Conservation (phyloP, 441 rosid species). For the Macaranga tanarius region DNA sequence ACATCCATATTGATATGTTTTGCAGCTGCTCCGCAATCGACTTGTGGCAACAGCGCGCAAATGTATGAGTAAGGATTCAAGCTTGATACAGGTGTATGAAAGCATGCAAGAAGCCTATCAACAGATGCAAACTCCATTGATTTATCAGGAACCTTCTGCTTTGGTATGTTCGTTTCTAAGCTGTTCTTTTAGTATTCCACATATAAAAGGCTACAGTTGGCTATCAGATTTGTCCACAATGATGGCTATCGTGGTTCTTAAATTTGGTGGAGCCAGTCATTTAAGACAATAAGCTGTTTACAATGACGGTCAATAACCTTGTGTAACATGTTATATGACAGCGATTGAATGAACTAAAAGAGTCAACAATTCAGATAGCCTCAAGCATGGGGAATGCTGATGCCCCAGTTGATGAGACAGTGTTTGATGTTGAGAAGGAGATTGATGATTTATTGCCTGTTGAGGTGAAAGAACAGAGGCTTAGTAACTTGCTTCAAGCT, state of each 20-base stretch:
- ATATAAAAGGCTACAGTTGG: slow-evolving; percentile 3
- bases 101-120: slow-evolving; percentile 72
- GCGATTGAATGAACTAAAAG: slow-evolving; percentile 69
- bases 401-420: slow-evolving; percentile 54
- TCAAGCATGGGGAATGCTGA: slow-evolving; percentile 49
- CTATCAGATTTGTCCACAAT: slow-evolving; percentile 2
- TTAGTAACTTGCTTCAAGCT: slow-evolving; percentile 73
- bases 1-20: background rate
- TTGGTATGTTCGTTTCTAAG: slow-evolving; percentile 32
- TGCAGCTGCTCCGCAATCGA: slow-evolving; percentile 58
- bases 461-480: slow-evolving; percentile 72
- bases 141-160: slow-evolving; percentile 50
- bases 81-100: slow-evolving; percentile 54
- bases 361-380: slow-evolving; percentile 57
- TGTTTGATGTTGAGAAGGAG: slow-evolving; percentile 70
- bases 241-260: background rate
- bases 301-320: background rate
- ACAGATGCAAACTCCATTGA: slow-evolving; percentile 64
- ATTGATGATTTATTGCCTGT: slow-evolving; percentile 70
- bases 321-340: slow-evolving; percentile 14
- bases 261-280: background rate
- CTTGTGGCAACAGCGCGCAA: slow-evolving; percentile 58
- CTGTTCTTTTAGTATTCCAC: slow-evolving; percentile 4
- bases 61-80: slow-evolving; percentile 49
- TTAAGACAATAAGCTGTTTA: background rate